Evolutionary conservation across 352 stramenopile species (phyloP).

Genomic region (Lagenidium giganteum): DNA sequence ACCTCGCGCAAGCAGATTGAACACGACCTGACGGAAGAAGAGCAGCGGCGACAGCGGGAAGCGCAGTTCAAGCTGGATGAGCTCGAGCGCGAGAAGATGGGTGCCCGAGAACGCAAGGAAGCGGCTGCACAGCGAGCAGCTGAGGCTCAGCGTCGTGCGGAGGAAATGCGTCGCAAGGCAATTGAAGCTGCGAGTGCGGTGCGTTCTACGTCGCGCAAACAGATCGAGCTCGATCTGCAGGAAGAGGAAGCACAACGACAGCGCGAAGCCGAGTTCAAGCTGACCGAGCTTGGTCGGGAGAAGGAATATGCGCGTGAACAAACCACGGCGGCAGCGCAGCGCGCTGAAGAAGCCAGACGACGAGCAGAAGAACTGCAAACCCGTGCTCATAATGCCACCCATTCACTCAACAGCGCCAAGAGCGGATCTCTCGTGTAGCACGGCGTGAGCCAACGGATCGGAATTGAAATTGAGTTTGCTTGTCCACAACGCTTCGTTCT

Average conservation of each 20-base stretch:
- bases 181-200: slow-evolving; percentile 65
- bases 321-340: slow-evolving; percentile 41
- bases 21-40: slow-evolving; percentile 50
- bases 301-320: slow-evolving; percentile 33
- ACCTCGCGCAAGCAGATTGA: slow-evolving; percentile 69
- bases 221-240: slow-evolving; percentile 61
- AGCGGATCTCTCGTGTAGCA: too few species aligned
- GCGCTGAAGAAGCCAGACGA: slow-evolving; percentile 43
- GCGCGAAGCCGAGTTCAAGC: slow-evolving; percentile 26
- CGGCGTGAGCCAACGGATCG: too few species aligned
- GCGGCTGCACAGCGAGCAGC: slow-evolving; percentile 39
- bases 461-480: too few species aligned
- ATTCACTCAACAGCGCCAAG: slow-evolving; percentile 1
- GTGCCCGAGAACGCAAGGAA: slow-evolving; percentile 37
- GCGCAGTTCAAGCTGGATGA: slow-evolving; percentile 35
- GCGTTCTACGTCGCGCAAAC: slow-evolving; percentile 48
- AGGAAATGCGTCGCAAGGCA: slow-evolving; percentile 44
- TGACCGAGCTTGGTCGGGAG: slow-evolving; percentile 45
- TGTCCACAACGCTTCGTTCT: too few species aligned
- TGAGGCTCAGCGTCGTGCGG: slow-evolving; percentile 47
- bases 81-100: slow-evolving; percentile 44
- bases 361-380: slow-evolving; percentile 57
- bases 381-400: slow-evolving; percentile 34
- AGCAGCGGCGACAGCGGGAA: slow-evolving; percentile 37
- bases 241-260: slow-evolving; percentile 56